phyloP scores from a whole-genome alignment of 768 basidiomycete species.

The Agaricus bisporus region DNA sequence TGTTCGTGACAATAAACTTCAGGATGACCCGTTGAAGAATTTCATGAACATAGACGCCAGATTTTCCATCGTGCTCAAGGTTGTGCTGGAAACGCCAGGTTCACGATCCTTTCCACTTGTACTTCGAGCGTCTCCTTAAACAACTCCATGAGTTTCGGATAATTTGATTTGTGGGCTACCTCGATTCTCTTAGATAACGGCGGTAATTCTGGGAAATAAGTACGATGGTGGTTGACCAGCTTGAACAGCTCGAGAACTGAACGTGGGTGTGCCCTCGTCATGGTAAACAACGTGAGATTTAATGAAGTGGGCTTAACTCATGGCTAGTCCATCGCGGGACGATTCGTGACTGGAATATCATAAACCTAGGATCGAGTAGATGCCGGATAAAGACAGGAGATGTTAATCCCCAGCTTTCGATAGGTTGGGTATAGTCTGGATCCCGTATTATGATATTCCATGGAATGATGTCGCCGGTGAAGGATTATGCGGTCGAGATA shows the following conservation, averaged over 20 bases:
- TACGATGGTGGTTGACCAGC: background rate
- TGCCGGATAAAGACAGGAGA: background rate
- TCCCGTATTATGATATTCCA: background rate
- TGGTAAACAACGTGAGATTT: background rate
- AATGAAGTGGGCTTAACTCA: slow-evolving; percentile 3
- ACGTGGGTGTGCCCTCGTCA: slow-evolving; percentile 5
- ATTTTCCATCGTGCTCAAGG: slow-evolving; percentile 8
- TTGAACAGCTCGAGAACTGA: slow-evolving; percentile 8
- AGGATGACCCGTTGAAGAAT: too few relatives aligned
- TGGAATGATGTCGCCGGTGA: slow-evolving; percentile 7
- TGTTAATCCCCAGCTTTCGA: background rate
- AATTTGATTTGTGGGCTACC: background rate
- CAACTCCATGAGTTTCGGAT: background rate
- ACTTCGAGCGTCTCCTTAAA: background rate
- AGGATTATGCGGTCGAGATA: slow-evolving; percentile 5
- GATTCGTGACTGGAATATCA: background rate
- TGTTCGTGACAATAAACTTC: too few relatives aligned
- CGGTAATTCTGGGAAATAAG: background rate
- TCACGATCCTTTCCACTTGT: background rate
- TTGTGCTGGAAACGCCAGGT: background rate
- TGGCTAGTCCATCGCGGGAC: background rate
- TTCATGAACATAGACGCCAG: too few relatives aligned
- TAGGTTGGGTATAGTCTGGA: background rate
- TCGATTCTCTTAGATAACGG: background rate
- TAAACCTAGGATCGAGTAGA: slow-evolving; percentile 4